phyloP scores from a whole-genome alignment of 2,329 filamentous ascomycete species.

The Colletotrichum endophyticum region DNA sequence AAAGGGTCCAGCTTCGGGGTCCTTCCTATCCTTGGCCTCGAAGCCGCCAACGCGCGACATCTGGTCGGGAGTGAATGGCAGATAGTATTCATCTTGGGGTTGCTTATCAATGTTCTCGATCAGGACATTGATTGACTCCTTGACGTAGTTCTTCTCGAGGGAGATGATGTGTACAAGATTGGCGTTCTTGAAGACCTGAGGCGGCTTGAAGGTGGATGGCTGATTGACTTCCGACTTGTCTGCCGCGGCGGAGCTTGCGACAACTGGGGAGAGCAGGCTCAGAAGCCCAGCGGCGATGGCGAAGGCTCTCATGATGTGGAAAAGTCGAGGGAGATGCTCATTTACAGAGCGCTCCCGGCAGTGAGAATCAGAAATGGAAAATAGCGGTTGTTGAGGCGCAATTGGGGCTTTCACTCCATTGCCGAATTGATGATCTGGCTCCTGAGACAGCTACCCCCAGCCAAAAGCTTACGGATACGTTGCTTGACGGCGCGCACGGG shows the following conservation, averaged over 20 bases:
- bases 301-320: constrained; percentile 49
- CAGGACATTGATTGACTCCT: constrained; percentile 92
- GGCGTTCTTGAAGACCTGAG: constrained; percentile 90
- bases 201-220: constrained; percentile 77
- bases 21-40: constrained; percentile 93
- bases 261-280: constrained; percentile 58
- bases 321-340: constrained; percentile 26
- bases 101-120: constrained; percentile 84
- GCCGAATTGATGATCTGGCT: constrained; percentile 24
- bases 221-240: constrained; percentile 58
- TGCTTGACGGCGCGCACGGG: constrained; percentile 30
- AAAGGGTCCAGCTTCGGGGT: constrained; percentile 71
- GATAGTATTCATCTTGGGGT: constrained; percentile 87
- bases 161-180: constrained; percentile 92
- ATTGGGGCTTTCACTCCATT: constrained; percentile 24
- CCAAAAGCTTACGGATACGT: constrained; percentile 38
- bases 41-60: constrained; percentile 82
- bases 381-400: constrained; percentile 14
- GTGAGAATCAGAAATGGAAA: constrained; percentile 15
- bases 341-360: constrained; percentile 27
- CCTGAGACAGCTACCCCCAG: constrained; percentile 29
- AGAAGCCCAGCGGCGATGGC: constrained; percentile 62
- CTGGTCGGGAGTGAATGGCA: constrained; percentile 81
- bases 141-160: constrained; percentile 88
- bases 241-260: constrained; percentile 42